Percentiles rank a stretch among this genome's conserved stretches.
These are phyloP conservation scores for Gracilaria domingensis DNA, from an alignment of 23 red algal genomes.

Conservation along the genomic window DNA sequence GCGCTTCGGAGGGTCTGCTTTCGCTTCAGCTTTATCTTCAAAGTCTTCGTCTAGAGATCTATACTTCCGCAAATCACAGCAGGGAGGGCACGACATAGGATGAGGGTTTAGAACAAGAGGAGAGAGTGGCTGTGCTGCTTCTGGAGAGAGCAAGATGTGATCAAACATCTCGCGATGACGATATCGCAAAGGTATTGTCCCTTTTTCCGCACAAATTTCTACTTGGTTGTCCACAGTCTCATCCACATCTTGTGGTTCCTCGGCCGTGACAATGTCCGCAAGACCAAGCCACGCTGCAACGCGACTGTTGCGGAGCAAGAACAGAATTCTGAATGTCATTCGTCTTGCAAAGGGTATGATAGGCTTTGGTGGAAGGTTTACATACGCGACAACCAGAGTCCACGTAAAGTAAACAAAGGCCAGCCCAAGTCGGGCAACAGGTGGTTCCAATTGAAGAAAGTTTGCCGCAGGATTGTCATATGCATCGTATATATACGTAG, in stretches of 20 bases:
- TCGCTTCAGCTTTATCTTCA: not conserved
- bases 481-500: slow-evolving; percentile 34
- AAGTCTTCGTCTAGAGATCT: not conserved
- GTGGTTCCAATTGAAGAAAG: slow-evolving; percentile 71
- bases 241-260: slow-evolving; percentile 57
- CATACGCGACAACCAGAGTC: slow-evolving; percentile 65
- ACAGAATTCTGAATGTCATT: slow-evolving; percentile 2
- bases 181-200: slow-evolving; percentile 61
- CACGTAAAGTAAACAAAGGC: slow-evolving; percentile 80
- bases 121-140: not conserved
- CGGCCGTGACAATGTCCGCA: slow-evolving; percentile 56
- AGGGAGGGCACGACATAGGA: slow-evolving; percentile 12
- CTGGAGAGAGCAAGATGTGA: slow-evolving; percentile 30
- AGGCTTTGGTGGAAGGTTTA: slow-evolving; percentile 72
- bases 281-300: slow-evolving; percentile 61
- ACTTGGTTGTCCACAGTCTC: slow-evolving; percentile 23
- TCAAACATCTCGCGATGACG: slow-evolving; percentile 72
- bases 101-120: not conserved
- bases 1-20: too few relatives aligned
- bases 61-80: slow-evolving; percentile 13
- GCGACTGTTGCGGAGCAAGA: slow-evolving; percentile 35
- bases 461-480: slow-evolving; percentile 46
- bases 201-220: slow-evolving; percentile 12
- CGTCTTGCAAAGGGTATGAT: slow-evolving; percentile 48
- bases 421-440: slow-evolving; percentile 70